phyloP scores from a whole-genome alignment of 2,329 filamentous ascomycete species.

The Exophiala spinifera region DNA sequence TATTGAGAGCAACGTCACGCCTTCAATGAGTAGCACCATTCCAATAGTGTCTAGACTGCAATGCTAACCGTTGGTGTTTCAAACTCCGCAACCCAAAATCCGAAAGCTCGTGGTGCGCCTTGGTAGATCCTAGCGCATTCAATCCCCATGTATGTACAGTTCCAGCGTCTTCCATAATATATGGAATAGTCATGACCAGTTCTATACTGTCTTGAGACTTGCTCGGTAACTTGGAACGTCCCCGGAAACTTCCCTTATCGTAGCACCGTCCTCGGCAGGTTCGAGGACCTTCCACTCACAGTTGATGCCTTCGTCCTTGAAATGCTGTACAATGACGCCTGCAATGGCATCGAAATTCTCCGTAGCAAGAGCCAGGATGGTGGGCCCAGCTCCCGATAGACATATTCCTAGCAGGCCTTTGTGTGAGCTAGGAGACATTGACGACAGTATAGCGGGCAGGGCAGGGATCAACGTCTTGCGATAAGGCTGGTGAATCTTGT shows the following conservation, averaged over 20 bases:
- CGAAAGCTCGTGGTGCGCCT: background rate
- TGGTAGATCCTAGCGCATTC: background rate
- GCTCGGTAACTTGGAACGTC: conserved; percentile 14
- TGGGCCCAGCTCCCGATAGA: conserved; percentile 89
- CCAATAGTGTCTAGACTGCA: conserved; percentile 26
- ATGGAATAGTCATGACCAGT: background rate
- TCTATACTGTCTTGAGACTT: background rate
- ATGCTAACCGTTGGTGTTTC: conserved; percentile 15
- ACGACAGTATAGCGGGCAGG: conserved; percentile 83
- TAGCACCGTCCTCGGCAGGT: conserved; percentile 67
- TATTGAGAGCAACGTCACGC: conserved; percentile 19
- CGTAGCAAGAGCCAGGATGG: conserved; percentile 88
- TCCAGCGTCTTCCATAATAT: no score
- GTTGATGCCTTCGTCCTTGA: conserved; percentile 61
- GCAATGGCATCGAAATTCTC: conserved; percentile 87
- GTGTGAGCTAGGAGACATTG: conserved; percentile 82
- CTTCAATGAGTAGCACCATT: conserved; percentile 25
- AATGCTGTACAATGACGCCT: conserved; percentile 68
- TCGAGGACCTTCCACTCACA: conserved; percentile 87
- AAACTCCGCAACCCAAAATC: background rate
- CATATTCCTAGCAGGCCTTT: conserved; percentile 90
- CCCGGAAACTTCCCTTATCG: conserved; percentile 32
- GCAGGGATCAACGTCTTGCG: conserved; percentile 88
- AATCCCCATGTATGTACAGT: no score
- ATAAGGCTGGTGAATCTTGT: conserved; percentile 97